Conservation (phyloP, 495 filamentous ascomycete species). For the Lophiotrema nucula region DNA sequence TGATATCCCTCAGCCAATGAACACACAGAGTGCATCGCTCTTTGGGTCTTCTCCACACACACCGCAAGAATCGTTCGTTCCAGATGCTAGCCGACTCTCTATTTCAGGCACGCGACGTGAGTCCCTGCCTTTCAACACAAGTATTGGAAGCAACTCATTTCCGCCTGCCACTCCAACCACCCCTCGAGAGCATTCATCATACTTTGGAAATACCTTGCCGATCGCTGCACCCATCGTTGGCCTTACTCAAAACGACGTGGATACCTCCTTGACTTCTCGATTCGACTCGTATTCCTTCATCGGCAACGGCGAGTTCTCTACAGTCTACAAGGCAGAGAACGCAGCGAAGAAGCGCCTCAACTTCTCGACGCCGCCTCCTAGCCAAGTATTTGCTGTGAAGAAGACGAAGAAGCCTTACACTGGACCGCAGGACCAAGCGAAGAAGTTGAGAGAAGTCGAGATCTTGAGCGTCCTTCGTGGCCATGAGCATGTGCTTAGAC, state of each 20-base stretch:
- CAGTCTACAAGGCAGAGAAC: slow-evolving; percentile 77
- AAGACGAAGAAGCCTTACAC: slow-evolving; percentile 77
- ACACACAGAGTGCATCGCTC: background rate
- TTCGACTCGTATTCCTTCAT: slow-evolving; percentile 76
- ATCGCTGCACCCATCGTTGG: slow-evolving; percentile 50
- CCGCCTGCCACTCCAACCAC: slow-evolving; percentile 79
- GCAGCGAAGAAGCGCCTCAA: slow-evolving; percentile 16
- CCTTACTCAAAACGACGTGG: slow-evolving; percentile 61
- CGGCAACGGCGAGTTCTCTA: slow-evolving; percentile 88
- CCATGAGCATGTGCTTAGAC: slow-evolving; percentile 77
- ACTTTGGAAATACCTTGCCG: slow-evolving; percentile 49
- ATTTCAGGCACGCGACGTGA: slow-evolving; percentile 60
- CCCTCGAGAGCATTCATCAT: slow-evolving; percentile 58
- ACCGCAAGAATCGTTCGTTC: slow-evolving; percentile 69
- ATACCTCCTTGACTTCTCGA: slow-evolving; percentile 62
- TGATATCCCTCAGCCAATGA: background rate
- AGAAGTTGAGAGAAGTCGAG: slow-evolving; percentile 76
- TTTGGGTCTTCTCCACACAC: slow-evolving; percentile 65
- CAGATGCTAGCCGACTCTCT: slow-evolving; percentile 78
- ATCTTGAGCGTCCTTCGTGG: slow-evolving; percentile 69
- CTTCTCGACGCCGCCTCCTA: slow-evolving; percentile 36
- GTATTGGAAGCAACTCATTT: slow-evolving; percentile 44
- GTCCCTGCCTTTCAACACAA: slow-evolving; percentile 40
- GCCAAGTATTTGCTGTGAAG: slow-evolving; percentile 82
- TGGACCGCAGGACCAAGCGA: slow-evolving; percentile 70